Evolutionary conservation across 2,329 filamentous ascomycete genomes (phyloP).

Genomic region (Geosmithia putterillii): DNA sequence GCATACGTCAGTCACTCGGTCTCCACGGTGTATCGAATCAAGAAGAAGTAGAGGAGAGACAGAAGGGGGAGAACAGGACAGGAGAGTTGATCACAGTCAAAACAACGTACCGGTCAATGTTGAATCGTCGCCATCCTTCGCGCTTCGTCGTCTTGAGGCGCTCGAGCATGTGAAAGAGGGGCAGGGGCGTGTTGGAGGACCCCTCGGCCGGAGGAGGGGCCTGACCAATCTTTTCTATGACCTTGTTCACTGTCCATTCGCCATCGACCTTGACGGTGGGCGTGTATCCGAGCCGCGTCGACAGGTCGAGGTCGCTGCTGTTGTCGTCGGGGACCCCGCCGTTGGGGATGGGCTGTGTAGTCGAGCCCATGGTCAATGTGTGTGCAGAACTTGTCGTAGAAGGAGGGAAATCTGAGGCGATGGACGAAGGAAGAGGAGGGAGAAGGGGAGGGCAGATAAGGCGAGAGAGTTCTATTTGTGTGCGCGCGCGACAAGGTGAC

Average conservation of each 20-base stretch:
- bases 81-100: background rate
- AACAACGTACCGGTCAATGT: slow-evolving; percentile 43
- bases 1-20: background rate
- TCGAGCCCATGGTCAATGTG: slow-evolving; percentile 1
- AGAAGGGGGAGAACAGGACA: background rate
- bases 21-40: background rate
- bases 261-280: slow-evolving; percentile 26
- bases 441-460: background rate
- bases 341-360: background rate
- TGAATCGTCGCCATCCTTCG: slow-evolving; percentile 89
- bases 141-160: slow-evolving; percentile 92
- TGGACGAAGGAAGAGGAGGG: background rate
- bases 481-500: too few species aligned
- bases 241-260: slow-evolving; percentile 46
- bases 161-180: slow-evolving; percentile 91
- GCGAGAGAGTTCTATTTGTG: too few species aligned
- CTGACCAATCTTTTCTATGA: slow-evolving; percentile 54
- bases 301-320: background rate
- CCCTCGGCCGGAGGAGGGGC: slow-evolving; percentile 50
- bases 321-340: background rate
- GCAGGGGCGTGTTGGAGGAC: slow-evolving; percentile 61
- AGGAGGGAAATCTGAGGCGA: background rate
- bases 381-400: background rate
- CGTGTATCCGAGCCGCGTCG: slow-evolving; percentile 19
- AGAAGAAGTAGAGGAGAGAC: background rate